phyloP scores from a whole-genome alignment of 768 basidiomycete species.

The Podaxis sp. region DNA sequence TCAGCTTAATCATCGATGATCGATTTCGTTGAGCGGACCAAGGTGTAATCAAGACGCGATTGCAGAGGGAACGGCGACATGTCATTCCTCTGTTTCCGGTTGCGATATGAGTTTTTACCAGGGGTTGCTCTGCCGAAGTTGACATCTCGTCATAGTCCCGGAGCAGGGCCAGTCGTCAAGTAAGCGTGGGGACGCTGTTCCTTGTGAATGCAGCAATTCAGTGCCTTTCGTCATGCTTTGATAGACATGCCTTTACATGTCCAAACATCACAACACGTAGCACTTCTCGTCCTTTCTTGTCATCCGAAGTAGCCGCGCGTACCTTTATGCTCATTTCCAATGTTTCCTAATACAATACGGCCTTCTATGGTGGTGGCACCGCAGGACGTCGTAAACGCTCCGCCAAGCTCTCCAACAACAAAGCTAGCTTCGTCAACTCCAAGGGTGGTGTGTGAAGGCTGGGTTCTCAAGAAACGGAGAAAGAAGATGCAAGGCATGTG shows the following conservation, averaged over 20 bases:
- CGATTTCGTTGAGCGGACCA: conserved; percentile 13
- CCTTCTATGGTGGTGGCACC: background rate
- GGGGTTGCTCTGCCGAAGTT: background rate
- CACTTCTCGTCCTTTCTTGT: background rate
- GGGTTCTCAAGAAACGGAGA: conserved; percentile 82
- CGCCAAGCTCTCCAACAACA: background rate
- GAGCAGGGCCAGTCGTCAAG: background rate
- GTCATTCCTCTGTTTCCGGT: background rate
- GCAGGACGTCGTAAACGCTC: background rate
- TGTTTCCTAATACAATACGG: background rate
- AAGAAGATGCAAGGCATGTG: conserved; percentile 81
- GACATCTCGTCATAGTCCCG: background rate
- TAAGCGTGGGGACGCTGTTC: background rate
- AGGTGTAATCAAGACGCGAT: conserved; percentile 1
- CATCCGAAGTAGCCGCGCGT: background rate
- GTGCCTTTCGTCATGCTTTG: background rate
- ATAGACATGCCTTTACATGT: background rate
- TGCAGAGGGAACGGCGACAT: background rate
- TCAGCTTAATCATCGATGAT: conserved; percentile 18
- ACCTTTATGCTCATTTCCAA: background rate
- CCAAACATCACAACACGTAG: background rate
- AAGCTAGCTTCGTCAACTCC: background rate
- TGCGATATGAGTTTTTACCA: conserved; percentile 1
- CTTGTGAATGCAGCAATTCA: background rate
- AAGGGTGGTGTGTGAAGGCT: conserved; percentile 55